A percentile compares a stretch with the other conserved stretches of the same genome.
These are phyloP conservation scores for Magnusiomyces fungicola DNA, from an alignment of 1,139 yeast species.

Conservation along the genomic window DNA sequence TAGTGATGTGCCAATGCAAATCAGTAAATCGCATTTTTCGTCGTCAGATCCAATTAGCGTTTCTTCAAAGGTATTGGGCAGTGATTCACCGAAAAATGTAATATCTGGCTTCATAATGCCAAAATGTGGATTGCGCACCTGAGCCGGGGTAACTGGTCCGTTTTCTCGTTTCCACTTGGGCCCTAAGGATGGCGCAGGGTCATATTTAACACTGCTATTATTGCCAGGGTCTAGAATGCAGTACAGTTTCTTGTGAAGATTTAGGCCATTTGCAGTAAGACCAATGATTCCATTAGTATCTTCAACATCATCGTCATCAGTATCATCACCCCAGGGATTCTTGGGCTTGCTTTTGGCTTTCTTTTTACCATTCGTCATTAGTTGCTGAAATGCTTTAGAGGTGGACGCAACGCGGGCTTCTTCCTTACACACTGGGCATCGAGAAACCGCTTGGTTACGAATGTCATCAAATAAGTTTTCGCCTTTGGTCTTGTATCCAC, in stretches of 20 bases:
- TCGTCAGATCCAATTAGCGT: conserved; percentile 44
- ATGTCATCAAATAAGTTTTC: conserved; percentile 56
- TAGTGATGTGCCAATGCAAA: conserved; percentile 88
- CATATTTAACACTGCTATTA: not conserved
- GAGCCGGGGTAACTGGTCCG: not conserved
- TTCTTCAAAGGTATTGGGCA: conserved; percentile 69
- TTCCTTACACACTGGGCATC: conserved; percentile 56
- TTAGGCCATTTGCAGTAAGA: conserved; percentile 8
- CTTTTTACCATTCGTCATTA: conserved; percentile 8
- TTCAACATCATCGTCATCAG: conserved; percentile 23
- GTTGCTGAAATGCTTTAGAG: conserved; percentile 15
- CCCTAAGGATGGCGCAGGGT: not conserved
- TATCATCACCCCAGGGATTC: conserved; percentile 9
- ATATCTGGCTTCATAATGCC: conserved; percentile 96
- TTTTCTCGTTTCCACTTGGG: not conserved
- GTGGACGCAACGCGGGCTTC: not conserved
- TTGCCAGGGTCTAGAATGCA: conserved; percentile 1
- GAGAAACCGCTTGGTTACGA: conserved; percentile 53
- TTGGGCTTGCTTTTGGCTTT: conserved; percentile 12
- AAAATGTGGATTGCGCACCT: conserved; percentile 25
- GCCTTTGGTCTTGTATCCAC: conserved; percentile 64
- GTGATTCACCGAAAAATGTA: conserved; percentile 85
- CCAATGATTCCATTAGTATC: conserved; percentile 17
- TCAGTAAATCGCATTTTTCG: conserved; percentile 64
- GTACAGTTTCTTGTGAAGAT: conserved; percentile 4